Percentiles rank a stretch among this genome's conserved stretches.
Conservation (phyloP, 495 filamentous ascomycete genomes). For the Cercophora samala region DNA sequence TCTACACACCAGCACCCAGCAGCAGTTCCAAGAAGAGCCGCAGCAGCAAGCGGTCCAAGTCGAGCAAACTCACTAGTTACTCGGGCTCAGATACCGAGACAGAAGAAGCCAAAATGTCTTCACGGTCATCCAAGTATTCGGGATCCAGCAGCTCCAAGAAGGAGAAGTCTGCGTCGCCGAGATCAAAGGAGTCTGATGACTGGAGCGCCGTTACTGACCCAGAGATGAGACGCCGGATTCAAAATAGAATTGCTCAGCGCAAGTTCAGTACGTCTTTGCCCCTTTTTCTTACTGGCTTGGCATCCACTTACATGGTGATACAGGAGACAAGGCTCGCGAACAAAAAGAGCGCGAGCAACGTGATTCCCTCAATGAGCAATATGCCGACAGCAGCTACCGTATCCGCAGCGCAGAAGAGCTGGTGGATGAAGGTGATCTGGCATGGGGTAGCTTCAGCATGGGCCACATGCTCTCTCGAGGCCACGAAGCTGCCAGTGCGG, state of each 20-base stretch:
- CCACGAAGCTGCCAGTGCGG: slow-evolving; percentile 42
- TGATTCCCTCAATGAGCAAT: slow-evolving; percentile 53
- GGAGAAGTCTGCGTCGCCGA: slow-evolving; percentile 33
- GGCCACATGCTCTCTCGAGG: slow-evolving; percentile 53
- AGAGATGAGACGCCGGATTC: slow-evolving; percentile 57
- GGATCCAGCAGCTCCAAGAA: slow-evolving; percentile 34
- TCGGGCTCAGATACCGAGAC: slow-evolving; percentile 37
- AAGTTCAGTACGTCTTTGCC: slow-evolving; percentile 52
- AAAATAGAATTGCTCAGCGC: slow-evolving; percentile 59
- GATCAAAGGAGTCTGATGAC: slow-evolving; percentile 48
- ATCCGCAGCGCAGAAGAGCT: slow-evolving; percentile 48
- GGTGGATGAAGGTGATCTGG: slow-evolving; percentile 47
- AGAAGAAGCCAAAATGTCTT: slow-evolving; percentile 34
- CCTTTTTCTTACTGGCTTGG: not conserved
- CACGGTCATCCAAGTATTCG: slow-evolving; percentile 33
- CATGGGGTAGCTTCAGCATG: slow-evolving; percentile 61
- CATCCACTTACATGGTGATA: slow-evolving; percentile 19
- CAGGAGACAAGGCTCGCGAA: slow-evolving; percentile 58
- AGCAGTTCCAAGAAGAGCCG: slow-evolving; percentile 14
- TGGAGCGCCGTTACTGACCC: slow-evolving; percentile 59
- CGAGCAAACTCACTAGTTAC: slow-evolving; percentile 10
- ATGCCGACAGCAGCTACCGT: slow-evolving; percentile 55
- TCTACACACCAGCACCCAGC: slow-evolving; percentile 10
- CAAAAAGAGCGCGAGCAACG: slow-evolving; percentile 56
- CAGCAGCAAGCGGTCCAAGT: slow-evolving; percentile 20